phyloP scores from a whole-genome alignment of 2,329 filamentous ascomycete species.

The Thelonectria rubi region DNA sequence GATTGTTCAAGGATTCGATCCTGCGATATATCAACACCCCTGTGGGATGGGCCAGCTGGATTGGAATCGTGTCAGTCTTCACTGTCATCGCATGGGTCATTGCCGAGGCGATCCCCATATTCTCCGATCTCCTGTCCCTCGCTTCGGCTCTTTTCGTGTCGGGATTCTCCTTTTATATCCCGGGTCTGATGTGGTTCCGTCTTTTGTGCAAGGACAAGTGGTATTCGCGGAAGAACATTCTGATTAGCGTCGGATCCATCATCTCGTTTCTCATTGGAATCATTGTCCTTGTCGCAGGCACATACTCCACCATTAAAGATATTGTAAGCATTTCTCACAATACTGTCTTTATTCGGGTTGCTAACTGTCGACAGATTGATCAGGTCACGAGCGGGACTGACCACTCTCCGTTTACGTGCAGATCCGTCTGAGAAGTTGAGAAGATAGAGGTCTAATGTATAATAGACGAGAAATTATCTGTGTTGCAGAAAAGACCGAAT shows the following conservation, averaged over 20 bases:
- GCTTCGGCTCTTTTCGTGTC: slow-evolving; percentile 24
- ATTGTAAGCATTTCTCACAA: slow-evolving; percentile 12
- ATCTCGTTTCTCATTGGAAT: slow-evolving; percentile 21
- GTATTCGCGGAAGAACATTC: slow-evolving; percentile 21
- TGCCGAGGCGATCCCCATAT: slow-evolving; percentile 26
- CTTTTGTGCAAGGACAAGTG: slow-evolving; percentile 26
- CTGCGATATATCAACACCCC: slow-evolving; percentile 27
- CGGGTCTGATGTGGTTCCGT: slow-evolving; percentile 21
- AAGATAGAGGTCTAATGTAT: not conserved
- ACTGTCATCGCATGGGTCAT: slow-evolving; percentile 24
- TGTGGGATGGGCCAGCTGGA: slow-evolving; percentile 24
- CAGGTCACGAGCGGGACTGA: slow-evolving; percentile 14
- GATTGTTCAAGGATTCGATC: slow-evolving; percentile 24
- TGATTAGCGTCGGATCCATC: slow-evolving; percentile 21
- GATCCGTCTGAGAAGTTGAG: not conserved
- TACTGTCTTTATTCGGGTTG: not conserved
- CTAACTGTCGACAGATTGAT: slow-evolving; percentile 15
- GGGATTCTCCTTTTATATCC: slow-evolving; percentile 26
- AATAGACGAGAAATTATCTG: not conserved
- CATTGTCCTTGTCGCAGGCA: slow-evolving; percentile 20
- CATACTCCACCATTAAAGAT: slow-evolving; percentile 23
- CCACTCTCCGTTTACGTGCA: slow-evolving; percentile 23
- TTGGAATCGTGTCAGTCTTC: slow-evolving; percentile 19
- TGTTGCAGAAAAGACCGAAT: not conserved
- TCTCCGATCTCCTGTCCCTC: slow-evolving; percentile 25